Percentiles rank a stretch among this genome's conserved stretches.
phyloP scores from a whole-genome alignment of 441 rosid species.

The Pelargonium cotyledonis region DNA sequence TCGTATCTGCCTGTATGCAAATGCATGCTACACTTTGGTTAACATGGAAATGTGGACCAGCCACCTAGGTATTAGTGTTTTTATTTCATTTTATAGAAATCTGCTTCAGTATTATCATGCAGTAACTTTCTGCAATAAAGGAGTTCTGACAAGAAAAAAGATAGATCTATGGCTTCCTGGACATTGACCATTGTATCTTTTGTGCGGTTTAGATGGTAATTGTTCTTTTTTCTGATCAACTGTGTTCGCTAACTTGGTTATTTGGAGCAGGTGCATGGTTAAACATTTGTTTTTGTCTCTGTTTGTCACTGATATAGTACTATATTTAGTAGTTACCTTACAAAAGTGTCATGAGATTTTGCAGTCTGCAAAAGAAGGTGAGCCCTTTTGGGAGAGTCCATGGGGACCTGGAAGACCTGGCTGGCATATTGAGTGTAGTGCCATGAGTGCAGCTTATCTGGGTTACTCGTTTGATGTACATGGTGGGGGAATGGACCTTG shows the following conservation, averaged over 20 bases:
- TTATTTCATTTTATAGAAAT: too few species aligned
- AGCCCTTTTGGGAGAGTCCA: constrained; percentile 82
- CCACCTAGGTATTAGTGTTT: too few species aligned
- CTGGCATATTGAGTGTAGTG: constrained; percentile 99
- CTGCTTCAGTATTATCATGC: not conserved
- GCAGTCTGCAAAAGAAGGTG: constrained; percentile 87
- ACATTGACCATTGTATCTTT: not conserved
- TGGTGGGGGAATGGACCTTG: constrained; percentile 90
- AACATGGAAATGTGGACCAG: too few species aligned
- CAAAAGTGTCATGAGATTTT: constrained; percentile 11
- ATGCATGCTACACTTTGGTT: not conserved
- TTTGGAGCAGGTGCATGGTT: not conserved
- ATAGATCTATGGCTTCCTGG: not conserved
- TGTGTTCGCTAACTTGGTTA: not conserved
- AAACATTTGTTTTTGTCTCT: not conserved
- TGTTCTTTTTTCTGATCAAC: not conserved
- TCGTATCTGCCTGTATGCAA: not conserved
- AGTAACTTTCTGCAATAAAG: not conserved
- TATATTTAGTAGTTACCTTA: not conserved
- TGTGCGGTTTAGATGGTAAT: not conserved
- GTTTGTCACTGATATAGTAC: not conserved
- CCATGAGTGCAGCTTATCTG: constrained; percentile 84
- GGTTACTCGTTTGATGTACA: constrained; percentile 73
- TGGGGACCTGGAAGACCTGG: constrained; percentile 97
- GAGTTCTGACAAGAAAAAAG: not conserved